Evolutionary conservation across 2,329 filamentous ascomycete species (phyloP).

Genomic region (Cyclaneusma minus): DNA sequence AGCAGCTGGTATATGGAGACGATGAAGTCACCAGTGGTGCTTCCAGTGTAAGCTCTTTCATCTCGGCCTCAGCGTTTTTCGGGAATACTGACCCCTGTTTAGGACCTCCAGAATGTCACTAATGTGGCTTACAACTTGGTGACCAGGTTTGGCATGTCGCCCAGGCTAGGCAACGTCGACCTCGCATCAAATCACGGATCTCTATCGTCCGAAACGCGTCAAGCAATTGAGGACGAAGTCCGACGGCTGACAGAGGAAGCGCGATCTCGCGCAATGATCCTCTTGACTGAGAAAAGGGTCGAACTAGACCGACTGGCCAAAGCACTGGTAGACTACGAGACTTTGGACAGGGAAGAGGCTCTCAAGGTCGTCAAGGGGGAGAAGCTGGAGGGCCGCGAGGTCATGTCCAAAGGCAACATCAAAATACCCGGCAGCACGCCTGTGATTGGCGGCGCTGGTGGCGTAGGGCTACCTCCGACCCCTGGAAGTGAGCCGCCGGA

Average conservation of each 20-base stretch:
- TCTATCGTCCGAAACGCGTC: conserved; percentile 74
- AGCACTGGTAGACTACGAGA: conserved; percentile 89
- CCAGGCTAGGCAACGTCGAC: conserved; percentile 77
- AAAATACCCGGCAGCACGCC: conserved; percentile 39
- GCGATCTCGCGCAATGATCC: conserved; percentile 52
- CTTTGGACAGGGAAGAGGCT: conserved; percentile 75
- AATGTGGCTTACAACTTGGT: conserved; percentile 76
- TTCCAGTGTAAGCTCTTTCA: conserved; percentile 42
- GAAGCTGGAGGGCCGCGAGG: conserved; percentile 55
- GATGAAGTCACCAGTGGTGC: conserved; percentile 86
- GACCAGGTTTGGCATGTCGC: conserved; percentile 78
- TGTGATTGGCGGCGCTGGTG: background rate
- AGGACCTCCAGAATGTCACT: conserved; percentile 79
- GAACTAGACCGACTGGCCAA: conserved; percentile 81
- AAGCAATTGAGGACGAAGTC: conserved; percentile 78
- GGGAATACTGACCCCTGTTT: conserved; percentile 16
- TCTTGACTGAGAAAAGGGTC: conserved; percentile 60
- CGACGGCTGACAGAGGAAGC: conserved; percentile 72
- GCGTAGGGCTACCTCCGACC: conserved; percentile 1
- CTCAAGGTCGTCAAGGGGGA: conserved; percentile 80
- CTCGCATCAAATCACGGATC: conserved; percentile 65
- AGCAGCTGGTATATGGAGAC: conserved; percentile 83
- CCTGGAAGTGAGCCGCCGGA: conserved; percentile 3
- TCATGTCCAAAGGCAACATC: conserved; percentile 43
- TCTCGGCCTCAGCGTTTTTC: background rate